phyloP scores from a whole-genome alignment of 2,329 filamentous ascomycete genomes.

The Salinomyces thailandicus region DNA sequence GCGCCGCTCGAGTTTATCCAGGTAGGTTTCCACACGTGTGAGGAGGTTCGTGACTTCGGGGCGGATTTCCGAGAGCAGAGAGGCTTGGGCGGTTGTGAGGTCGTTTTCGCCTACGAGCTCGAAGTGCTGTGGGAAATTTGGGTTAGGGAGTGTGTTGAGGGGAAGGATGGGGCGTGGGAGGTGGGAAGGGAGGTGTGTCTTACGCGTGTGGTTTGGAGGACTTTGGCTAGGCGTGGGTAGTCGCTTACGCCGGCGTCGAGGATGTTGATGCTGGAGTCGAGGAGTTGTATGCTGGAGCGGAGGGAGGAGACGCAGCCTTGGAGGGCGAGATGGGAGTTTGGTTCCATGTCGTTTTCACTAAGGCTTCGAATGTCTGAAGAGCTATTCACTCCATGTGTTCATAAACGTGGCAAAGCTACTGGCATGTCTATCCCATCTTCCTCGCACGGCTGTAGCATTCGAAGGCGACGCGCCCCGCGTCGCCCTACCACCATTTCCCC shows the following conservation, averaged over 20 bases:
- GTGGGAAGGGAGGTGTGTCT: conserved; percentile 11
- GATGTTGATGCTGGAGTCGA: conserved; percentile 53
- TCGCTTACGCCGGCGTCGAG: conserved; percentile 53
- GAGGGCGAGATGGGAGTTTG: conserved; percentile 32
- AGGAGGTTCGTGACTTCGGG: conserved; percentile 73
- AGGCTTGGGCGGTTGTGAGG: conserved; percentile 69
- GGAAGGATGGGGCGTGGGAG: too few species aligned
- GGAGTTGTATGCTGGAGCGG: conserved; percentile 49
- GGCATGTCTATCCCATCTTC: too few species aligned
- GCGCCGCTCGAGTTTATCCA: conserved; percentile 71
- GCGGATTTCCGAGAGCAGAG: conserved; percentile 79
- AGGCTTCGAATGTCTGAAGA: too few species aligned
- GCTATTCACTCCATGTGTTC: too few species aligned
- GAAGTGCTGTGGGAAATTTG: conserved; percentile 56
- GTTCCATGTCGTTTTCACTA: too few species aligned
- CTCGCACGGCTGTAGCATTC: too few species aligned
- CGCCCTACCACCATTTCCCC: background rate
- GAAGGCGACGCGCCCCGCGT: too few species aligned
- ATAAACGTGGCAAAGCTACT: too few species aligned
- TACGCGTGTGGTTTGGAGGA: conserved; percentile 53
- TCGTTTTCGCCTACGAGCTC: conserved; percentile 81
- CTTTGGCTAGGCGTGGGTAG: conserved; percentile 52
- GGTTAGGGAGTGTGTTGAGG: background rate
- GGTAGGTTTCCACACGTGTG: conserved; percentile 68
- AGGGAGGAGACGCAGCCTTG: conserved; percentile 51